Conservation (phyloP, 495 filamentous ascomycete genomes). For the Hyaloscypha finlandica region DNA sequence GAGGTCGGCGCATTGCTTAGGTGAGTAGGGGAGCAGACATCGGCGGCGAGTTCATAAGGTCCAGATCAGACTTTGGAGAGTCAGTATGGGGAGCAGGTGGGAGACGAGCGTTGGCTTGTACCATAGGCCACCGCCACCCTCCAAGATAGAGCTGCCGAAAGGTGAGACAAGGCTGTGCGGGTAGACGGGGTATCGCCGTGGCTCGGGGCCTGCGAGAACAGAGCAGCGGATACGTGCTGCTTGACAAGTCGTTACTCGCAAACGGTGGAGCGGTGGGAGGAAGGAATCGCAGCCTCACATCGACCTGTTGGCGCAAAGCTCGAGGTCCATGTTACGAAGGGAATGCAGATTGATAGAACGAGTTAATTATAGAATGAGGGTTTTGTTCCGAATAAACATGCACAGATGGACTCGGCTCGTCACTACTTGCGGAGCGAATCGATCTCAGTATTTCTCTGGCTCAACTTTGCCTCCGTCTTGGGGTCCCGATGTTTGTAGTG, state of each 20-base stretch:
- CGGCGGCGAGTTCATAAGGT: constrained; percentile 13
- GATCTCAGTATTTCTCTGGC: neutral
- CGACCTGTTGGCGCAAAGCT: neutral
- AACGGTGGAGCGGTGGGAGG: neutral
- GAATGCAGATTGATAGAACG: neutral
- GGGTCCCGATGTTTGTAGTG: neutral
- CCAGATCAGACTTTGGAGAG: constrained; percentile 16
- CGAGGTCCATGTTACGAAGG: neutral
- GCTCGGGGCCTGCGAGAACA: neutral
- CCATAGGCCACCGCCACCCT: constrained; percentile 1
- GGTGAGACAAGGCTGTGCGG: constrained; percentile 17
- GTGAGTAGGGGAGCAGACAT: constrained; percentile 16
- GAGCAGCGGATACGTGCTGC: neutral
- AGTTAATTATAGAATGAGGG: neutral
- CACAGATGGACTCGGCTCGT: too few species aligned
- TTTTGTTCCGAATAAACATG: neutral
- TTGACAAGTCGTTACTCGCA: constrained; percentile 7
- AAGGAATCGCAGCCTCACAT: neutral
- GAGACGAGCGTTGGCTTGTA: constrained; percentile 6
- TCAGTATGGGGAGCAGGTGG: neutral
- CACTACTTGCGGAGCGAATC: too few species aligned
- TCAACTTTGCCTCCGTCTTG: neutral
- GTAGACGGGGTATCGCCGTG: neutral
- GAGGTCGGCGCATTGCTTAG: constrained; percentile 32
- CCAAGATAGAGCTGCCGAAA: constrained; percentile 5